Evolutionary conservation across 2,329 filamentous ascomycete genomes (phyloP).

Genomic region (Neonectria faginata): DNA sequence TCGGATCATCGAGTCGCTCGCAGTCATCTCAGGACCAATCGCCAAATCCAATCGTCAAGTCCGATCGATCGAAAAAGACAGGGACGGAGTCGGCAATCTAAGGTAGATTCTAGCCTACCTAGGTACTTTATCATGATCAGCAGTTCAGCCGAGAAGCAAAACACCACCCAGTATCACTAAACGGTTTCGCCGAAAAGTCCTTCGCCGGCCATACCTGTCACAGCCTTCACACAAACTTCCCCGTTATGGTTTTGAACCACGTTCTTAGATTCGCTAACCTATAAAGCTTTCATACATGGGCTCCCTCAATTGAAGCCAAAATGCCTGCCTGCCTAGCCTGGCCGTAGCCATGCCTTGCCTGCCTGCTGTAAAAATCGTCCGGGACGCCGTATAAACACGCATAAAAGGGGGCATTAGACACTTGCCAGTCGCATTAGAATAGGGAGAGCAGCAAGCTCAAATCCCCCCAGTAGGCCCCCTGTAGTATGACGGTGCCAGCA

Average conservation of each 20-base stretch:
- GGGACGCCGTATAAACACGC: constrained; percentile 47
- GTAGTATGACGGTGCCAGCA: constrained; percentile 44
- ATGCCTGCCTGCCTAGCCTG: constrained; percentile 38
- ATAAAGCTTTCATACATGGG: constrained; percentile 37
- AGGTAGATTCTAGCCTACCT: not conserved
- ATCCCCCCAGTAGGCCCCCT: constrained; percentile 36
- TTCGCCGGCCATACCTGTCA: not conserved
- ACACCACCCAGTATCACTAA: not conserved
- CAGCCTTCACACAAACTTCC: not conserved
- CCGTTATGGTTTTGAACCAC: constrained; percentile 30
- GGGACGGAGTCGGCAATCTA: not conserved
- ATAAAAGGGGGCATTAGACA: constrained; percentile 45
- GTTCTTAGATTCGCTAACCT: constrained; percentile 39
- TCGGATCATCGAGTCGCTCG: too few relatives aligned
- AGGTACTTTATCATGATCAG: not conserved
- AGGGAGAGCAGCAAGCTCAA: constrained; percentile 40
- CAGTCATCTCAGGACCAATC: not conserved
- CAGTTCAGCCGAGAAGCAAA: not conserved
- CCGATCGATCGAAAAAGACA: not conserved
- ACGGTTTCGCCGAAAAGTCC: not conserved
- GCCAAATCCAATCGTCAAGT: not conserved
- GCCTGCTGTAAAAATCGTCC: constrained; percentile 45
- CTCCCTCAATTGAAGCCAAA: constrained; percentile 21
- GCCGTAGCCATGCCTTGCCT: constrained; percentile 26
- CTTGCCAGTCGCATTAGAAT: constrained; percentile 44